A percentile compares a stretch with the other conserved stretches of the same genome.
These are phyloP conservation scores for Sugiyamaella grinbergsii DNA, from an alignment of 1,139 yeast genomes.

Conservation along the genomic window DNA sequence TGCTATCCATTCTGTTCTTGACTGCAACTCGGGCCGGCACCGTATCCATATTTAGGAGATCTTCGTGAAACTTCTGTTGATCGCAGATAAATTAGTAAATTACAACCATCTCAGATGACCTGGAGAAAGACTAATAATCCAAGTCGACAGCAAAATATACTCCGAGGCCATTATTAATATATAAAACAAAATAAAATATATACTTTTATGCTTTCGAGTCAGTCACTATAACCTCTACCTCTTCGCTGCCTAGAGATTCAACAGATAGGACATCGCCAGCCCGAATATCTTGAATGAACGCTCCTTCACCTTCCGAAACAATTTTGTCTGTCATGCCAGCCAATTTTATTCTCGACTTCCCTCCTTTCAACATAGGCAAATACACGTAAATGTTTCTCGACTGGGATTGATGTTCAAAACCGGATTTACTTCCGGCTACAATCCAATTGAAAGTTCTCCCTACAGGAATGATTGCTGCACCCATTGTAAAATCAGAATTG, in stretches of 20 bases:
- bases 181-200: too few species aligned
- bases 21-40: background rate
- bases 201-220: conserved; percentile 8
- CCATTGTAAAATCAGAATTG: conserved; percentile 19
- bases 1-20: background rate
- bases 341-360: conserved; percentile 9
- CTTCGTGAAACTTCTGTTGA: background rate
- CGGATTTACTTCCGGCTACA: conserved; percentile 7
- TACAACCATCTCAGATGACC: too few species aligned
- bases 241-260: conserved; percentile 11
- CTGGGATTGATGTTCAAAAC: background rate
- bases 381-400: conserved; percentile 19
- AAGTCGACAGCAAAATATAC: too few species aligned
- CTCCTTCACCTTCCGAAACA: conserved; percentile 17
- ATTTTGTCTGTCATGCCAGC: background rate
- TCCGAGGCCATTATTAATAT: too few species aligned
- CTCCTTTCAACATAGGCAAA: conserved; percentile 10
- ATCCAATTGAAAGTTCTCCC: conserved; percentile 14
- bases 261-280: conserved; percentile 8
- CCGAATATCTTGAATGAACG: conserved; percentile 6
- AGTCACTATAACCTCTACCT: conserved; percentile 17
- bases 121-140: too few species aligned
- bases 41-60: background rate
- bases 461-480: conserved; percentile 16
- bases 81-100: background rate